These are phyloP conservation scores for Zymoseptoria crescenta DNA, from an alignment of 2,329 filamentous ascomycete species.

Conservation along the genomic window DNA sequence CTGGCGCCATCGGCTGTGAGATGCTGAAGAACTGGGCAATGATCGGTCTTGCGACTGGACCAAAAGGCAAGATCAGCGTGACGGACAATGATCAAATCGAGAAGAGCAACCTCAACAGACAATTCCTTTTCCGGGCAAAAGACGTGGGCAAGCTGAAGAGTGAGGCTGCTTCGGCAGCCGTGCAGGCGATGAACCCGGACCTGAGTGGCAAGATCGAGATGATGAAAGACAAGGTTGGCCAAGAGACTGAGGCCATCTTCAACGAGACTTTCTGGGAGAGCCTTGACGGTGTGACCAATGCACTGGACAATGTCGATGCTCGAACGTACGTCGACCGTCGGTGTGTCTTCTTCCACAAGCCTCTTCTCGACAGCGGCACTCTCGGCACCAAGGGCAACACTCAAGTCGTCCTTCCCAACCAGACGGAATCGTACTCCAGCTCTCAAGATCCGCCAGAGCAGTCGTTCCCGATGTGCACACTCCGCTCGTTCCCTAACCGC, in stretches of 20 bases:
- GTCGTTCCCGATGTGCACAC: constrained; percentile 97
- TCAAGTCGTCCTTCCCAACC: constrained; percentile 80
- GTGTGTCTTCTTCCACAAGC: constrained; percentile 97
- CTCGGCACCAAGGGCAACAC: constrained; percentile 99
- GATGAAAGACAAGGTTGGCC: constrained; percentile 80
- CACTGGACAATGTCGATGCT: constrained; percentile 93
- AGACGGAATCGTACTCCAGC: constrained; percentile 95
- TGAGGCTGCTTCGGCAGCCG: constrained; percentile 82
- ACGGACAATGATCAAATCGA: constrained; percentile 99
- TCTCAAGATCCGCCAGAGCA: constrained; percentile 97
- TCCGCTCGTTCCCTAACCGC: constrained; percentile 93
- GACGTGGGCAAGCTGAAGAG: constrained; percentile 97
- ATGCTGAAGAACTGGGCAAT: constrained; percentile 99
- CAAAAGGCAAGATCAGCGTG: constrained; percentile 79
- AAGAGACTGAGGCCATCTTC: constrained; percentile 89
- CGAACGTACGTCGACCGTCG: constrained; percentile 92
- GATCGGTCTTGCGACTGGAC: constrained; percentile 87
- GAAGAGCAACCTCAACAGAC: constrained; percentile 95
- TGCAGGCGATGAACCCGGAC: constrained; percentile 91
- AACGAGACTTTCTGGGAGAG: constrained; percentile 84
- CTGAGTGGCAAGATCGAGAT: constrained; percentile 76
- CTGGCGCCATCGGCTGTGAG: constrained; percentile 94
- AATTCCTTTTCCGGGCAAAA: constrained; percentile 88
- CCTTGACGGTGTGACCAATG: constrained; percentile 90
- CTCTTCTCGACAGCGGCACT: constrained; percentile 90